Conservation (phyloP, 805 yeast genomes). For the Saturnispora quitensis region DNA sequence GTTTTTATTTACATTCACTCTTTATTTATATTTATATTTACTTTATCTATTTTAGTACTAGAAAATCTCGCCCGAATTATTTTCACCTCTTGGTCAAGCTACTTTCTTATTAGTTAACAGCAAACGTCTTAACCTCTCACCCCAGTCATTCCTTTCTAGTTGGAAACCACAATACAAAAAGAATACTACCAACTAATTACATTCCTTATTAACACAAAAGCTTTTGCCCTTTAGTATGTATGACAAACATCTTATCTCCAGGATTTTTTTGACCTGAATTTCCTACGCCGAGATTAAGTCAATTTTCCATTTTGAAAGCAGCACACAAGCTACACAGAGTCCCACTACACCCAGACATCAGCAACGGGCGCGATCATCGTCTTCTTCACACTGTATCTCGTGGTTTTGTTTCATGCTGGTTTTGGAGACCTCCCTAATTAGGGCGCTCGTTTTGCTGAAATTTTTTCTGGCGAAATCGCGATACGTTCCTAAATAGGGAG, state of each 20-base stretch:
- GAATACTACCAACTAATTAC: background rate
- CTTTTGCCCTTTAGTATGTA: background rate
- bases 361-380: too few species aligned
- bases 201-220: background rate
- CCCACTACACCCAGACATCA: too few species aligned
- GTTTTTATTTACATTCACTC: too few species aligned
- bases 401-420: background rate
- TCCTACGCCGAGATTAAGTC: background rate
- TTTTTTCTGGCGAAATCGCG: background rate
- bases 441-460: background rate
- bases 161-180: background rate
- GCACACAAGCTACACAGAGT: too few species aligned
- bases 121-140: slow-evolving; percentile 7
- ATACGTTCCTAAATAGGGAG: background rate
- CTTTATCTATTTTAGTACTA: background rate
- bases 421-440: background rate
- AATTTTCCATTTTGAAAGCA: background rate
- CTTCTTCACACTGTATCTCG: background rate
- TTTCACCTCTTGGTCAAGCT: background rate
- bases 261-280: background rate
- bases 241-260: background rate
- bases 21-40: too few species aligned
- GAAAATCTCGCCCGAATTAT: background rate
- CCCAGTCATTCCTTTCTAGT: slow-evolving; percentile 15
- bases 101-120: background rate